Base-by-base conservation (phyloP, 2,329 filamentous ascomycete genomes). In the Immersiporthe knoxdaviesiana region DNA sequence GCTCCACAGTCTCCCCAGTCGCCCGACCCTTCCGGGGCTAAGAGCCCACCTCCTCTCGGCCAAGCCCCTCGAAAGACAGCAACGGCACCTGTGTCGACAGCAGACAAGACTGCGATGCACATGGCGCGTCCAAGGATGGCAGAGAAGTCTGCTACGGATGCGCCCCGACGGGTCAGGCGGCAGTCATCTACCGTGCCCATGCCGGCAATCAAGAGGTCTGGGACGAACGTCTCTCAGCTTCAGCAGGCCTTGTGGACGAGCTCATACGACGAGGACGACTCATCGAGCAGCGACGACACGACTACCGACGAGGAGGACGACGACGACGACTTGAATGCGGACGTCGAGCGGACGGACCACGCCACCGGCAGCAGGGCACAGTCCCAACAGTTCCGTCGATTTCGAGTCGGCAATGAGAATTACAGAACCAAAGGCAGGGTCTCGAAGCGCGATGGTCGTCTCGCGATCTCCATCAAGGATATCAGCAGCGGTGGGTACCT, bases 381-480 rank as follows among this genome's bases (percentile, higher is more conserved):
- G 27, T 39, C n/a, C 35, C 35, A 67, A 47, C 78, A 70, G 2
- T 89, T 84, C 72, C 81, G 84, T 0, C 82, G 82, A 2, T 90
- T 92, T 77, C 81, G 81, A 52, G 82, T 92, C 24, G 84, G 83
- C 6, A 91, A 92, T 73, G 84, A 91, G 3, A 81, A 90, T 63
- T 91, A 89, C 78, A 83, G 81, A 27, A 91, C 88, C 1, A 88
- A 84, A 71, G 90, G 90, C 32, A 88, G 83, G 71, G 85, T 92
- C 1, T 88, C 85, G 2, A 91, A 88, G 77, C 84, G 81, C 61
- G 91, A 94, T 76, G 92, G 92, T 0, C 85, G 92, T 30, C 79
- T 94, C 63, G 88, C 88, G 71, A 92, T 94, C 71, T 91, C 89
- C 5, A 84, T 94, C 74, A 90, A 90, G 66, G 91, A 94, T 75